phyloP scores from a whole-genome alignment of 2,329 filamentous ascomycete species.

The Fusarium clavum region DNA sequence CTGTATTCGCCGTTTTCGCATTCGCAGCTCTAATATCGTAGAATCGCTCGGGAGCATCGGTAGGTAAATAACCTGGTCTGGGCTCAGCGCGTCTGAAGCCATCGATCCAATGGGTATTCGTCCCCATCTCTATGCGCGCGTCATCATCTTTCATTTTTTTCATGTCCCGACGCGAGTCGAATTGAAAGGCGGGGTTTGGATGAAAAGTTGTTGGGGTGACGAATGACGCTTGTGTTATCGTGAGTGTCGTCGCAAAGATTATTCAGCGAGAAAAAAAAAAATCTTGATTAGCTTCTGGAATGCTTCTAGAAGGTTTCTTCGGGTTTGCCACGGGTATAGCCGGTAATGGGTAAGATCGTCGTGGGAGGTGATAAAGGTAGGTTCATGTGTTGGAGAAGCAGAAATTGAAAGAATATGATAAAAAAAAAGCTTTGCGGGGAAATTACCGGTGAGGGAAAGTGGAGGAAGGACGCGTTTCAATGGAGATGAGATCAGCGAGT shows the following conservation, averaged over 20 bases:
- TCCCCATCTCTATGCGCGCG: neutral
- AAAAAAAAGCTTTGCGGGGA: neutral
- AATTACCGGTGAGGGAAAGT: neutral
- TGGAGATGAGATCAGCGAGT: neutral
- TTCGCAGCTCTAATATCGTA: slow-evolving; percentile 69
- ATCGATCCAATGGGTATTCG: slow-evolving; percentile 11
- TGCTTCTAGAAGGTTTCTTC: slow-evolving; percentile 26
- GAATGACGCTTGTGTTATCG: neutral
- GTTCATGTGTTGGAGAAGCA: neutral
- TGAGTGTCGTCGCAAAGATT: slow-evolving; percentile 10
- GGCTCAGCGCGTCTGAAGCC: slow-evolving; percentile 40
- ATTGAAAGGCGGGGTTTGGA: neutral
- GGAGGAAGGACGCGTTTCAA: neutral
- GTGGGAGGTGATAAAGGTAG: neutral
- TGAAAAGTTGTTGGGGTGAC: neutral
- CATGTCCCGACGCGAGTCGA: neutral
- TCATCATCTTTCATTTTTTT: neutral
- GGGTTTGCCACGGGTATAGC: slow-evolving; percentile 6
- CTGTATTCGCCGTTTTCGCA: slow-evolving; percentile 80
- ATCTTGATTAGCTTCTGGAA: slow-evolving; percentile 20
- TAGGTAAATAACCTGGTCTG: slow-evolving; percentile 31
- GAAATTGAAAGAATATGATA: neutral
- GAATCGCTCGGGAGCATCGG: slow-evolving; percentile 54
- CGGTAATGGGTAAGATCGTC: neutral
- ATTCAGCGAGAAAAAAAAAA: neutral